phyloP scores from a whole-genome alignment of 345 rosid species.

The Lenwebbia sp. region DNA sequence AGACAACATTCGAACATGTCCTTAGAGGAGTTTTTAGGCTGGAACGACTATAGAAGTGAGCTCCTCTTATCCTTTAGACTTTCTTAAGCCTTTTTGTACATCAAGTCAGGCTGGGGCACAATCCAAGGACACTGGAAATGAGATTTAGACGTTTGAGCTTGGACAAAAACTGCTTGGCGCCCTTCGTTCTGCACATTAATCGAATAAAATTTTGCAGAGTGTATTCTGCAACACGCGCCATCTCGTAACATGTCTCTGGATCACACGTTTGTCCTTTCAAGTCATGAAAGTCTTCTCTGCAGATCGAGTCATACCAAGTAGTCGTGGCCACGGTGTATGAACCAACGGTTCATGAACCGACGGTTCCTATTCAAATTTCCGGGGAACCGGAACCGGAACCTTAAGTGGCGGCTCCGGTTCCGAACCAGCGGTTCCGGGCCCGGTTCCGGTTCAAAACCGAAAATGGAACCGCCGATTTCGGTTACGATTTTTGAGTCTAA shows the following conservation, averaged over 20 bases:
- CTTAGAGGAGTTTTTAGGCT: neutral
- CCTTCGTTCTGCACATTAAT: neutral
- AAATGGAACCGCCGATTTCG: too few relatives aligned
- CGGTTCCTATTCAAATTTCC: too few relatives aligned
- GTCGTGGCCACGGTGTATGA: too few relatives aligned
- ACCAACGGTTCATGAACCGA: too few relatives aligned
- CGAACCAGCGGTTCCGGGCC: too few relatives aligned
- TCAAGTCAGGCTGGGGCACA: slow-evolving; percentile 8
- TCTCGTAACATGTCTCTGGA: neutral
- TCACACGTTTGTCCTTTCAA: neutral
- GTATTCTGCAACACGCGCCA: neutral
- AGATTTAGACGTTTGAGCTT: slow-evolving; percentile 24
- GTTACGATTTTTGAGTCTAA: too few relatives aligned
- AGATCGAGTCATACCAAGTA: neutral
- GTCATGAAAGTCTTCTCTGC: too few relatives aligned
- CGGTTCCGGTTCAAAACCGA: too few relatives aligned
- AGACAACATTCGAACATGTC: neutral
- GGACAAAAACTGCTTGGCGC: neutral
- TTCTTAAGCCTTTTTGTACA: neutral
- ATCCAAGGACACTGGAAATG: neutral
- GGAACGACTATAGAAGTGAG: neutral
- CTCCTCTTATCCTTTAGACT: neutral
- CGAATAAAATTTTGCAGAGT: neutral
- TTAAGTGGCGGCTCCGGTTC: too few relatives aligned
- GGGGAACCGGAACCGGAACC: too few relatives aligned